phyloP scores from a whole-genome alignment of 2,329 filamentous ascomycete genomes.

The Aspergillus arachidicola region DNA sequence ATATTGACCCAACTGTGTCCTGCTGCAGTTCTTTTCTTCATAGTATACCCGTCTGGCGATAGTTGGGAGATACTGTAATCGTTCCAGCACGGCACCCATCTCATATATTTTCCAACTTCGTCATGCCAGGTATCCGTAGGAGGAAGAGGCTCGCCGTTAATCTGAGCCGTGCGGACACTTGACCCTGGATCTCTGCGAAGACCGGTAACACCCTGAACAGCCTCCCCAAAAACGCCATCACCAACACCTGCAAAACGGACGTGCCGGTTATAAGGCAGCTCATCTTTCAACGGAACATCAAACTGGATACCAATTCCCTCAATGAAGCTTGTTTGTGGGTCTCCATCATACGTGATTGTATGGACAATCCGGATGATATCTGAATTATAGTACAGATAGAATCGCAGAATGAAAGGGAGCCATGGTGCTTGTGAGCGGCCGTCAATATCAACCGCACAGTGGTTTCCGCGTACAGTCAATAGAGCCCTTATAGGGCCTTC shows the following conservation, averaged over 20 bases:
- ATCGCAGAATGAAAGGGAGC: slow-evolving; percentile 59
- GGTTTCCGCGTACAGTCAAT: slow-evolving; percentile 49
- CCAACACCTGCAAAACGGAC: slow-evolving; percentile 59
- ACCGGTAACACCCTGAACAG: slow-evolving; percentile 63
- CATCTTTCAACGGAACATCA: slow-evolving; percentile 53
- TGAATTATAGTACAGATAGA: slow-evolving; percentile 62
- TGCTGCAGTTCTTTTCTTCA: slow-evolving; percentile 61
- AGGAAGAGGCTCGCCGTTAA: slow-evolving; percentile 32
- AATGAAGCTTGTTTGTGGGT: slow-evolving; percentile 55
- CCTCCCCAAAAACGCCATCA: slow-evolving; percentile 60
- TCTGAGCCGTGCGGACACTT: slow-evolving; percentile 49
- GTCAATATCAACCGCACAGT: slow-evolving; percentile 33
- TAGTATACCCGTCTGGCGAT: slow-evolving; percentile 62
- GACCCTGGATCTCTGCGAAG: slow-evolving; percentile 54
- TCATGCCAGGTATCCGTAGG: slow-evolving; percentile 38
- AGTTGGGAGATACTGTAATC: slow-evolving; percentile 61
- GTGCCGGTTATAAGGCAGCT: slow-evolving; percentile 62
- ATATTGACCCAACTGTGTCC: slow-evolving; percentile 36
- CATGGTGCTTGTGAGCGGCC: slow-evolving; percentile 45
- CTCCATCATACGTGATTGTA: slow-evolving; percentile 58
- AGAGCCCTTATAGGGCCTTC: slow-evolving; percentile 49
- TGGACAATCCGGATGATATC: slow-evolving; percentile 59
- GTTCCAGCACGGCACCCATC: slow-evolving; percentile 62
- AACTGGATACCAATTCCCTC: slow-evolving; percentile 44
- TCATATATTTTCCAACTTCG: slow-evolving; percentile 50